Evolutionary conservation across 805 yeast species (phyloP), one percentile per base, ranked within the genome.

Genomic region (Candida chauliodis): DNA sequence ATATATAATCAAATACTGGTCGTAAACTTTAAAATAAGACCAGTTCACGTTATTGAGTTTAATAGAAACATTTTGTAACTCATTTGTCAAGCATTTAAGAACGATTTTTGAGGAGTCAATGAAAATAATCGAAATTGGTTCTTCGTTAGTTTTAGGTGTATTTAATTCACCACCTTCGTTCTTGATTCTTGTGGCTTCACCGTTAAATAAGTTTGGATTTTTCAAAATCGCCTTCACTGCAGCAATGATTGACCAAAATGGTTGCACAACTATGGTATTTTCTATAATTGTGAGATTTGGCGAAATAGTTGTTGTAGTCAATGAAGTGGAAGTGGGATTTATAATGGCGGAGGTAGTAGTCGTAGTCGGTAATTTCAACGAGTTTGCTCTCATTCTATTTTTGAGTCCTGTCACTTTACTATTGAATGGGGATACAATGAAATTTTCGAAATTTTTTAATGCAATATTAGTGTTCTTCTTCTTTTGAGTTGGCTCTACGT

Each of bases 191-290:
- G 65, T 57, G 1, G 50, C 34, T 14, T 53, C 48, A 7, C 69
- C 70, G 16, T 56, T 51, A 32, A 68, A 67, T 5, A 59, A 47
- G 13, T 45, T 44, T 1, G 70, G 63, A 19, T 51, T 49, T 18
- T 44, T 47, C 11, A 53, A 30, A 5, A 66, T 45, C 7, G 65
- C 53, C 33, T 65, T 66, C 17, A 56, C 45, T 0, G 69, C 71
- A 2, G 74, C 73, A 13, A 68, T 42, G 41, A 66, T 50, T 1
- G 69, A 58, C 74, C 74, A 68, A 30, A 68, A 54, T 8, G 73
- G 73, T 45, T 68, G 73, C 11, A 54, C 45, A 5, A 51, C 46
- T 25, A 36, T 22, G 15, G 45, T 50, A 14, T 43, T 41, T 14
- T 47, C 51, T 30, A 49, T 44, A 2, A 51, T 45, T 6, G 54